These are phyloP conservation scores for Corylus americana DNA, from an alignment of 306 rosid genomes.

Conservation along the genomic window DNA sequence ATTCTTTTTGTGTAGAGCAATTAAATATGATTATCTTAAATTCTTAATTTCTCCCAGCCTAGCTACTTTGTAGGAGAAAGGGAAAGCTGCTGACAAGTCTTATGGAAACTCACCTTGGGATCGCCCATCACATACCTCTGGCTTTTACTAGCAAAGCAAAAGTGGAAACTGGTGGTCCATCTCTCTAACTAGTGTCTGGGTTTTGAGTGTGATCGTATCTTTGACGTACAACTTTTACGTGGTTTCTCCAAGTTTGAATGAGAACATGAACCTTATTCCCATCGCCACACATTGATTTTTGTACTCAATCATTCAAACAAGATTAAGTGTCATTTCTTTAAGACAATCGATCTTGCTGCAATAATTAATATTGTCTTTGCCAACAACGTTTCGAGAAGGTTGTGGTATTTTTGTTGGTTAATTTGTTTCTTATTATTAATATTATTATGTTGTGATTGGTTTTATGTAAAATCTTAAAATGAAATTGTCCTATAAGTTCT, in stretches of 20 bases:
- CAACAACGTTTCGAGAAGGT: no score
- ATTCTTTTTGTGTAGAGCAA: neutral
- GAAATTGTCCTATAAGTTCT: no score
- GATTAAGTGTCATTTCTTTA: no score
- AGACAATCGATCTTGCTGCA: no score
- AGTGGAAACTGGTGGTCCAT: slow-evolving; percentile 24
- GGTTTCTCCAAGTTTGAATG: neutral
- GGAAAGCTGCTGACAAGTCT: neutral
- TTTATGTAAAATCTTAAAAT: no score
- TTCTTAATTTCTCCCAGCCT: neutral
- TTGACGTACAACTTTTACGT: slow-evolving; percentile 10
- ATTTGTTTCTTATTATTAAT: no score
- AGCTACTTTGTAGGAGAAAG: slow-evolving; percentile 7
- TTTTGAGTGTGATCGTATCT: neutral
- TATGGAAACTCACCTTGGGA: slow-evolving; percentile 45
- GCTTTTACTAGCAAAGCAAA: slow-evolving; percentile 25
- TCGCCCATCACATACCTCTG: slow-evolving; percentile 31
- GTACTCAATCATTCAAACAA: no score
- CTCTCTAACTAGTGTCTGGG: neutral
- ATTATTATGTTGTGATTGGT: no score
- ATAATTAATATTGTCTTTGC: no score
- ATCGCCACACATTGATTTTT: no score
- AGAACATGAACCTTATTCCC: no score
- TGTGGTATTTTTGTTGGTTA: no score
- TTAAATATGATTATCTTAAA: neutral